A percentile compares a stretch with the other conserved stretches of the same genome.
Evolutionary conservation across 306 rosid species (phyloP).

Genomic region (Rubus parviflorus): DNA sequence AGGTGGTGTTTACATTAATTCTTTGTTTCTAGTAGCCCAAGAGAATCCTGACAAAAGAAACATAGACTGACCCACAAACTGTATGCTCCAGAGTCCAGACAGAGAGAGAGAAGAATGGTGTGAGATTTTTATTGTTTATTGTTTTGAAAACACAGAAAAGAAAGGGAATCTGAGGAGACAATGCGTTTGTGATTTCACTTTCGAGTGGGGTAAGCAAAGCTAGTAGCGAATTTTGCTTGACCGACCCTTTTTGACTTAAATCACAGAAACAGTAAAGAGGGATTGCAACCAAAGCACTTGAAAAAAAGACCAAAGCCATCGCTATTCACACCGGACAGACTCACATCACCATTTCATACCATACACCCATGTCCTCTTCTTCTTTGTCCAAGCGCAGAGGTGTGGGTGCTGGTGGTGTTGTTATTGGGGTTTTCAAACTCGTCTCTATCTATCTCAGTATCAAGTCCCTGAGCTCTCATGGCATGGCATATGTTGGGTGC

Average conservation of each 20-base stretch:
- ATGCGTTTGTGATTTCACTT: slow-evolving; percentile 72
- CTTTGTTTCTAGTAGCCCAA: slow-evolving; percentile 52
- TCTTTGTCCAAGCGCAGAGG: slow-evolving; percentile 18
- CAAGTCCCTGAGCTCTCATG: slow-evolving; percentile 43
- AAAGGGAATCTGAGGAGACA: slow-evolving; percentile 91
- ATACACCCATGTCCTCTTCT: slow-evolving; percentile 39
- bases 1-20: slow-evolving; percentile 40
- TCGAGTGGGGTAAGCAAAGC: slow-evolving; percentile 57
- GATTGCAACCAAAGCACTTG: not conserved
- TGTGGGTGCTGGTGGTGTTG: slow-evolving; percentile 34
- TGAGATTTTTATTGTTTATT: not conserved
- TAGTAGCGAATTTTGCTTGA: slow-evolving; percentile 47
- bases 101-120: slow-evolving; percentile 24
- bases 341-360: slow-evolving; percentile 9
- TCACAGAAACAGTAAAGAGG: slow-evolving; percentile 26
- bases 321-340: slow-evolving; percentile 43
- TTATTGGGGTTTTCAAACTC: slow-evolving; percentile 25
- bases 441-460: not conserved
- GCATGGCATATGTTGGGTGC: slow-evolving; percentile 63
- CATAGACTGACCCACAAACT: slow-evolving; percentile 86
- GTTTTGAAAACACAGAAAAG: not conserved
- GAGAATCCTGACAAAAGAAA: slow-evolving; percentile 95
- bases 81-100: slow-evolving; percentile 42
- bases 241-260: slow-evolving; percentile 68
- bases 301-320: slow-evolving; percentile 27